Evolutionary conservation across 2,329 filamentous ascomycete species (phyloP).

Genomic region (Pyrenochaeta sp.): DNA sequence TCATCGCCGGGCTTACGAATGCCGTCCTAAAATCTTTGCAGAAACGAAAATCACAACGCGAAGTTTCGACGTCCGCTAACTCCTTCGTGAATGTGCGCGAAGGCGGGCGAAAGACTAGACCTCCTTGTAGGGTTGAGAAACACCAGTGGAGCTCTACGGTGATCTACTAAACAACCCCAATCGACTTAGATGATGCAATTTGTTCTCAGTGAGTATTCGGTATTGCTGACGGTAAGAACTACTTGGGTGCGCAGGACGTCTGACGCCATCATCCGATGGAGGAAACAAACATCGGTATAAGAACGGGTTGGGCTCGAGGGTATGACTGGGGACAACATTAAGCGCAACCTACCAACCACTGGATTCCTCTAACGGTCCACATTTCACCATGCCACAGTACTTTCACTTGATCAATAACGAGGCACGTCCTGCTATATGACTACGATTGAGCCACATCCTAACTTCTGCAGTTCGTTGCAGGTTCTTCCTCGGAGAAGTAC

Average conservation of each 20-base stretch:
- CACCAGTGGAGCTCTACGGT: neutral
- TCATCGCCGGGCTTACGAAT: neutral
- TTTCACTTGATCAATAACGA: slow-evolving; percentile 1
- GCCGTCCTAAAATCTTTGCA: neutral
- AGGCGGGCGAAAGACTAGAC: too few relatives aligned
- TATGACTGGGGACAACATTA: neutral
- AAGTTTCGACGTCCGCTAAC: too few relatives aligned
- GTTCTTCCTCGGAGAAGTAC: slow-evolving; percentile 19
- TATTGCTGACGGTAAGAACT: too few relatives aligned
- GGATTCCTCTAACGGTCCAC: neutral
- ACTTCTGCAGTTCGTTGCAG: slow-evolving; percentile 17
- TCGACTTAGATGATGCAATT: too few relatives aligned
- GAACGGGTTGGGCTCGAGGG: neutral
- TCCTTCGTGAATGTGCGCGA: too few relatives aligned
- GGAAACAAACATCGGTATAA: neutral
- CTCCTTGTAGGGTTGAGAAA: neutral
- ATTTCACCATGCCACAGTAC: neutral
- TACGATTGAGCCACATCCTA: neutral
- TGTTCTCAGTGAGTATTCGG: too few relatives aligned
- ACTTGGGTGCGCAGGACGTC: too few relatives aligned
- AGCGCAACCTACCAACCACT: neutral
- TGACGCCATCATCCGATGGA: neutral
- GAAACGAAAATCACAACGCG: neutral
- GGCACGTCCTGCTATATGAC: neutral
- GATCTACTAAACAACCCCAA: neutral